A percentile compares a stretch with the other conserved stretches of the same genome.
These are phyloP conservation scores for Gaertneriomyces semiglobifer DNA, from an alignment of 192 early-diverging fungal species.

Conservation along the genomic window DNA sequence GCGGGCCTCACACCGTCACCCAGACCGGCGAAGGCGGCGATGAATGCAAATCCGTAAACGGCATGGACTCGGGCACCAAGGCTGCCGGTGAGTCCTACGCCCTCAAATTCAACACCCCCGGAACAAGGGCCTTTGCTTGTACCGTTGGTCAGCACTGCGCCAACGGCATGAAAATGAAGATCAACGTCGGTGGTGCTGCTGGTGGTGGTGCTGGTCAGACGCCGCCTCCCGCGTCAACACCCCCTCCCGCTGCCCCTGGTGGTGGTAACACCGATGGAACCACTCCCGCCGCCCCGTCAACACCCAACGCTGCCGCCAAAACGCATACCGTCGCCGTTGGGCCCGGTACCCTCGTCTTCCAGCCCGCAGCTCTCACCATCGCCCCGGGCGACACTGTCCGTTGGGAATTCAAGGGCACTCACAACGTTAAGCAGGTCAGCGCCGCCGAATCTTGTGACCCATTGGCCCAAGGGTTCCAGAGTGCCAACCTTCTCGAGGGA, in stretches of 20 bases:
- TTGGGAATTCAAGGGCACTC: constrained; percentile 17
- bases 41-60: background rate
- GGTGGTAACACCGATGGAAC: background rate
- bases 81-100: background rate
- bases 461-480: constrained; percentile 15
- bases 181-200: constrained; percentile 15
- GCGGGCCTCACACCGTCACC: constrained; percentile 29
- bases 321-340: constrained; percentile 18
- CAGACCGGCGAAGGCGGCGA: constrained; percentile 20
- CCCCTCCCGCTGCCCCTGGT: background rate
- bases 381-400: constrained; percentile 17
- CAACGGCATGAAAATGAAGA: constrained; percentile 17
- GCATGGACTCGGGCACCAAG: constrained; percentile 13
- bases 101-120: constrained; percentile 21
- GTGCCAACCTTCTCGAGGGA: constrained; percentile 8
- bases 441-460: constrained; percentile 7
- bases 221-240: background rate
- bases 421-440: constrained; percentile 32
- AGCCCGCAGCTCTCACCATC: constrained; percentile 15
- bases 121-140: constrained; percentile 17
- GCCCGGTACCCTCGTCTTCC: constrained; percentile 15
- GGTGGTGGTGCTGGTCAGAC: background rate
- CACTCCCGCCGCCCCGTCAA: background rate
- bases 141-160: constrained; percentile 24
- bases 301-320: constrained; percentile 4